phyloP scores from a whole-genome alignment of 352 stramenopile species.

The Globisporangium cystogenes region DNA sequence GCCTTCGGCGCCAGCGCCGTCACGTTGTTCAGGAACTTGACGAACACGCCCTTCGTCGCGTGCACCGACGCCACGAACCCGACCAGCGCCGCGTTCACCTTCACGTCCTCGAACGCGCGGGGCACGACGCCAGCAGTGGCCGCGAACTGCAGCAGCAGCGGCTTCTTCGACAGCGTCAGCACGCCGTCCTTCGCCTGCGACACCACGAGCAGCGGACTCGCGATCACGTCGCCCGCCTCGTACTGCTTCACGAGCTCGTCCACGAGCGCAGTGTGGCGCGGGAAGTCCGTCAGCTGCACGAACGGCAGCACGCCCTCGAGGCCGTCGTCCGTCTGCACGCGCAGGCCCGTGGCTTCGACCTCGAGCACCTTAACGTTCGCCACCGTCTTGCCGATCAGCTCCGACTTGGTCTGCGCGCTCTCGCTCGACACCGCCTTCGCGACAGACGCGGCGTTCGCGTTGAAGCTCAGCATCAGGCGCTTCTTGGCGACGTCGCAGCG shows the following conservation, averaged over 20 bases:
- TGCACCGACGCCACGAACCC: conserved; percentile 81
- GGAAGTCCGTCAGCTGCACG: conserved; percentile 84
- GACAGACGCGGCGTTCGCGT: conserved; percentile 29
- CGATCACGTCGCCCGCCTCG: conserved; percentile 42
- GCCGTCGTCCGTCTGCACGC: conserved; percentile 69
- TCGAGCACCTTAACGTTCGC: conserved; percentile 64
- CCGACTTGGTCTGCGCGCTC: conserved; percentile 15
- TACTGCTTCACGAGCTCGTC: conserved; percentile 61
- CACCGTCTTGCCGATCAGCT: conserved; percentile 50
- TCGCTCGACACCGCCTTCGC: conserved; percentile 1
- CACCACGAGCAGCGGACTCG: conserved; percentile 58
- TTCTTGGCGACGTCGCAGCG: conserved; percentile 72
- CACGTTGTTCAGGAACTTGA: conserved; percentile 87
- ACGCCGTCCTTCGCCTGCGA: conserved; percentile 64
- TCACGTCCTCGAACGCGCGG: conserved; percentile 51
- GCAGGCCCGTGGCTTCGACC: conserved; percentile 57
- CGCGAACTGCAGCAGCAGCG: conserved; percentile 59
- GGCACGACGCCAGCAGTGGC: conserved; percentile 33
- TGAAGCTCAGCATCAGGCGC: conserved; percentile 85
- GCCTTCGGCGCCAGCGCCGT: conserved; percentile 76
- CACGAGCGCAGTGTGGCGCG: conserved; percentile 65
- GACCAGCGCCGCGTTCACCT: conserved; percentile 54
- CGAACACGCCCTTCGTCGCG: conserved; percentile 73
- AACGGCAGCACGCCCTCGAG: conserved; percentile 73
- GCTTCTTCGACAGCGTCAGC: conserved; percentile 77